phyloP scores from a whole-genome alignment of 768 basidiomycete species.

The Pisolithus tinctorius region DNA sequence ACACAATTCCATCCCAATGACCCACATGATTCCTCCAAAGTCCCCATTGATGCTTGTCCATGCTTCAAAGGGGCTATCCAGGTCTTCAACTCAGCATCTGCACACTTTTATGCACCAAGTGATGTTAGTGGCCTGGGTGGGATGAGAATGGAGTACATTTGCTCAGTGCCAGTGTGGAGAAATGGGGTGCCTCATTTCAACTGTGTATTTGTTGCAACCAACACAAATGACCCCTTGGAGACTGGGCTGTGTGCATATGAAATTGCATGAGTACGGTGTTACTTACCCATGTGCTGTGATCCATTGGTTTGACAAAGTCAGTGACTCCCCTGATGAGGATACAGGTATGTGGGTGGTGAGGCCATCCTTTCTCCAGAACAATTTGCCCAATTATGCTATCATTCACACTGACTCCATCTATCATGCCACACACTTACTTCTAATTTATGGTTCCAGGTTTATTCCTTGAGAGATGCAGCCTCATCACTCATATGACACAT shows the following conservation, averaged over 20 bases:
- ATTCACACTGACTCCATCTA: conserved; percentile 17
- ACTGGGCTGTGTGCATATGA: too few species aligned
- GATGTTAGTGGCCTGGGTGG: neutral
- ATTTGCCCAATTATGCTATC: conserved; percentile 4
- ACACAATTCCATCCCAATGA: too few species aligned
- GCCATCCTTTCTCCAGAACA: conserved; percentile 1
- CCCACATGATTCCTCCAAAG: too few species aligned
- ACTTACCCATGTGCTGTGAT: conserved; percentile 16
- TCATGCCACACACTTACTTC: neutral
- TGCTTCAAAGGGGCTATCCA: too few species aligned
- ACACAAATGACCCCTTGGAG: too few species aligned
- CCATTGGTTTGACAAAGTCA: conserved; percentile 13
- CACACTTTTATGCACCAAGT: neutral
- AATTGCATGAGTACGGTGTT: too few species aligned
- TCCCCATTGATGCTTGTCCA: too few species aligned
- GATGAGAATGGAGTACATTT: conserved; percentile 16
- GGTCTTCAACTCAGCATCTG: too few species aligned
- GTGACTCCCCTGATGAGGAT: conserved; percentile 8
- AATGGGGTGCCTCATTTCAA: conserved; percentile 2
- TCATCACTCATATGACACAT: conserved; percentile 6
- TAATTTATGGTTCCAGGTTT: neutral
- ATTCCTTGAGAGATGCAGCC: neutral
- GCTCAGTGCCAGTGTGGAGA: conserved; percentile 14
- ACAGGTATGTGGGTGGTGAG: conserved; percentile 19
- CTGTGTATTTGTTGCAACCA: too few species aligned